phyloP scores from a whole-genome alignment of 352 stramenopile genomes.

The Phytophthora pini region DNA sequence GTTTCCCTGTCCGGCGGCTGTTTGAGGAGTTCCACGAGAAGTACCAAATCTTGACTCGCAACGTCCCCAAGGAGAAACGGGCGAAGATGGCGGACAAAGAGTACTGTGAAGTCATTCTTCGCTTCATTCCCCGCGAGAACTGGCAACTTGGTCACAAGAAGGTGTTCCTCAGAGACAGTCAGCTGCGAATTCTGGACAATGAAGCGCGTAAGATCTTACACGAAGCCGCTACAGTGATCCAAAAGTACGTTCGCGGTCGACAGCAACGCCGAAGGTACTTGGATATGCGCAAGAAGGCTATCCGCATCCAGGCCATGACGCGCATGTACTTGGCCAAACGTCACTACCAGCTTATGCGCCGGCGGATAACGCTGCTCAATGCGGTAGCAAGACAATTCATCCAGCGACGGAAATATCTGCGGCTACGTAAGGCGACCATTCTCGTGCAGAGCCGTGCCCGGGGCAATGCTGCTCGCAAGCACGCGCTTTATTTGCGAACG shows the following conservation, averaged over 20 bases:
- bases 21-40: slow-evolving; percentile 90
- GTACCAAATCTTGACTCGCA: slow-evolving; percentile 87
- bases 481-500: slow-evolving; percentile 76
- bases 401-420: slow-evolving; percentile 72
- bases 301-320: slow-evolving; percentile 69
- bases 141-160: slow-evolving; percentile 92
- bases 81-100: slow-evolving; percentile 72
- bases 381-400: slow-evolving; percentile 77
- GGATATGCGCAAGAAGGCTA: slow-evolving; percentile 58
- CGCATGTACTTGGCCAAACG: slow-evolving; percentile 75
- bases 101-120: slow-evolving; percentile 85
- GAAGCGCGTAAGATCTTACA: slow-evolving; percentile 88
- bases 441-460: slow-evolving; percentile 76
- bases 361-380: slow-evolving; percentile 73
- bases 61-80: slow-evolving; percentile 64
- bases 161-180: slow-evolving; percentile 87
- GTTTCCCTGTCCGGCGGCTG: slow-evolving; percentile 86
- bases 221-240: slow-evolving; percentile 75
- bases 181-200: slow-evolving; percentile 84
- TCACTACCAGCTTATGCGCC: slow-evolving; percentile 57
- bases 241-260: slow-evolving; percentile 77
- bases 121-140: slow-evolving; percentile 81
- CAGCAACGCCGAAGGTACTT: slow-evolving; percentile 77
- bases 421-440: slow-evolving; percentile 69
- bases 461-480: slow-evolving; percentile 73